Percentiles rank a stretch among this genome's conserved stretches.
Evolutionary conservation across 805 yeast genomes (phyloP).

Genomic region (Cyberlindnera xylosilytica): DNA sequence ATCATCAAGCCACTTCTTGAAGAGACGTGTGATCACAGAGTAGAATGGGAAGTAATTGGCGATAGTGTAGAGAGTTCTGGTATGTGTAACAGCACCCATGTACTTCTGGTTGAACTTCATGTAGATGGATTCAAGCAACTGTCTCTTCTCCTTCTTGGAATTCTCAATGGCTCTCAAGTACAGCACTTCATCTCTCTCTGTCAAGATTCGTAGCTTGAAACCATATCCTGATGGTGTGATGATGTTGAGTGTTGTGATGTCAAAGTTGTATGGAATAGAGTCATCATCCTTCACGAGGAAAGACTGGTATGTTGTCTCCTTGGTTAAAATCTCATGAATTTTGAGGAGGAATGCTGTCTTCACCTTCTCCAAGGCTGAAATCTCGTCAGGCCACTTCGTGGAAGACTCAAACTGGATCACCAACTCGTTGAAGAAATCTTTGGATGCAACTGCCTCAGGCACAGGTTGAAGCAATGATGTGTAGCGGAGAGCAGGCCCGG

Average conservation of each 20-base stretch:
- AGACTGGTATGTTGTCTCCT: constrained; percentile 52
- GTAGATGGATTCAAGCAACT: constrained; percentile 57
- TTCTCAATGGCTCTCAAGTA: constrained; percentile 70
- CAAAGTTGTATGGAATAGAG: constrained; percentile 61
- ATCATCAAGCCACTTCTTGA: constrained; percentile 86
- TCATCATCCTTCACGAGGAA: constrained; percentile 62
- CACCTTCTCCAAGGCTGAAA: constrained; percentile 78
- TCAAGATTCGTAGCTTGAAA: constrained; percentile 68
- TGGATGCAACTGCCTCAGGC: constrained; percentile 72
- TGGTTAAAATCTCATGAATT: constrained; percentile 46
- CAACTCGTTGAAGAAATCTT: constrained; percentile 77
- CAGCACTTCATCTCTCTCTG: constrained; percentile 80
- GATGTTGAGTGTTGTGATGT: constrained; percentile 56
- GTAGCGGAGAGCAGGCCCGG: constrained; percentile 70
- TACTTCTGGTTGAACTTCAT: constrained; percentile 62
- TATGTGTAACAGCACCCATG: constrained; percentile 70
- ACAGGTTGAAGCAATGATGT: constrained; percentile 77
- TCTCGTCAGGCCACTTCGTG: constrained; percentile 93
- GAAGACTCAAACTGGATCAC: constrained; percentile 87
- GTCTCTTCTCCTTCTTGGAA: constrained; percentile 56
- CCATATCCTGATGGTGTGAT: constrained; percentile 90
- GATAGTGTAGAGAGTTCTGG: constrained; percentile 70
- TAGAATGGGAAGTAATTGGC: constrained; percentile 69
- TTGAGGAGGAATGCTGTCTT: constrained; percentile 86
- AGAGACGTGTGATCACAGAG: constrained; percentile 76